Percentiles rank a stretch among this genome's conserved stretches.
These are phyloP conservation scores for Tulasnella sp. DNA, from an alignment of 768 basidiomycete species.

Conservation along the genomic window DNA sequence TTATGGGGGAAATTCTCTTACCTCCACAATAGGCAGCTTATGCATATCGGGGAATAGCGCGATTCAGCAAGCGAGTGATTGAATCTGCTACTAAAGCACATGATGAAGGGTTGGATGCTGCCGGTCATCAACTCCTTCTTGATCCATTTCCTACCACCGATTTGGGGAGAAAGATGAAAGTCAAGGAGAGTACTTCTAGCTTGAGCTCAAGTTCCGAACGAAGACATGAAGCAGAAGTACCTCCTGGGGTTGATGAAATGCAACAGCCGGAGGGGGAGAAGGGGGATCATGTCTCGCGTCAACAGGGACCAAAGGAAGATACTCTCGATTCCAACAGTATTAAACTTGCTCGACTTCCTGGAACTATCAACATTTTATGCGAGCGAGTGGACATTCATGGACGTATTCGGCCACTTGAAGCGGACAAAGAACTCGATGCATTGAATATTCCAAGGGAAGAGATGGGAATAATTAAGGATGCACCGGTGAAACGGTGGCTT, in stretches of 20 bases:
- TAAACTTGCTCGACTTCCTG: no score
- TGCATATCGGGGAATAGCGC: constrained; percentile 7
- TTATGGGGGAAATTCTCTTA: background rate
- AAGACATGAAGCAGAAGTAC: no score
- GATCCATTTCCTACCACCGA: constrained; percentile 9
- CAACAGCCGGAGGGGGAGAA: background rate
- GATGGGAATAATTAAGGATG: constrained; percentile 9
- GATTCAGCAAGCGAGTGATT: constrained; percentile 12
- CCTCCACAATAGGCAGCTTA: constrained; percentile 6
- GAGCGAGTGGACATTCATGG: constrained; percentile 12
- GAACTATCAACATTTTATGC: constrained; percentile 5
- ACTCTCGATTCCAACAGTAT: background rate
- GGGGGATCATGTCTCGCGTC: constrained; percentile 4
- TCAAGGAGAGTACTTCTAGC: background rate
- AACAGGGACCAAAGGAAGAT: background rate
- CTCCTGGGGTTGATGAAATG: constrained; percentile 1
- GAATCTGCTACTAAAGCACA: no score
- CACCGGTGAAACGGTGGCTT: constrained; percentile 7
- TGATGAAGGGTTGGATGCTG: no score
- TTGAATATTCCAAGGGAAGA: background rate
- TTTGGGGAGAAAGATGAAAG: no score
- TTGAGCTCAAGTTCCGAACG: no score
- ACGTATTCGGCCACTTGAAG: constrained; percentile 1
- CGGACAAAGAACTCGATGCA: constrained; percentile 2
- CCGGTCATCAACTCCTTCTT: background rate